Percentiles rank a stretch among this genome's conserved stretches.
phyloP scores from a whole-genome alignment of 2,329 filamentous ascomycete species.

The Leptographium lundbergii region DNA sequence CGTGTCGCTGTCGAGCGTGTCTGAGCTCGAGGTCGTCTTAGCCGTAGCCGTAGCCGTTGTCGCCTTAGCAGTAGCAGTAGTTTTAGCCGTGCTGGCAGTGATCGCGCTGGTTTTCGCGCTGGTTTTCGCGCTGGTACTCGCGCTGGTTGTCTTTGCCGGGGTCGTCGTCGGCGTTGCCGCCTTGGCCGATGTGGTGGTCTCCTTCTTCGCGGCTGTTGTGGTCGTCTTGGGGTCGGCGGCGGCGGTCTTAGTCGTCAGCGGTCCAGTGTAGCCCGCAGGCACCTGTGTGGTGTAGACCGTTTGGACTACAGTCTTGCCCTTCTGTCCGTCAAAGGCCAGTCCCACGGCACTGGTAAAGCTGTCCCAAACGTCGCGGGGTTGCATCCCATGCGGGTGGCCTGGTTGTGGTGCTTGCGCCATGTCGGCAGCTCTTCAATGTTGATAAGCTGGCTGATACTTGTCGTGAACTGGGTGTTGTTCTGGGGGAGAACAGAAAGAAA shows the following conservation, averaged over 20 bases:
- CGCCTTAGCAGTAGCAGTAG: background rate
- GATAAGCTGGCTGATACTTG: background rate
- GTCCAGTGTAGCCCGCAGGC: constrained; percentile 2
- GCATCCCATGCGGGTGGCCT: background rate
- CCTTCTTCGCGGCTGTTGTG: background rate
- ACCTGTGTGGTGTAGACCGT: constrained; percentile 2
- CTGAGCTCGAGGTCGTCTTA: background rate
- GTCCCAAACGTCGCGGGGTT: constrained; percentile 7
- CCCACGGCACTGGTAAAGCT: constrained; percentile 10
- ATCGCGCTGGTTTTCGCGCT: background rate
- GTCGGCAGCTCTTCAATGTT: background rate
- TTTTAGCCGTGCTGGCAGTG: background rate
- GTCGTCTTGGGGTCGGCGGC: background rate
- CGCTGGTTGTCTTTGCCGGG: background rate
- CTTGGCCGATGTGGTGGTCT: background rate
- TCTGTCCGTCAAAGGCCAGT: constrained; percentile 5
- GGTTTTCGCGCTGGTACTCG: no score
- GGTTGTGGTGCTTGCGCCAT: constrained; percentile 7
- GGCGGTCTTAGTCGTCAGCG: constrained; percentile 1
- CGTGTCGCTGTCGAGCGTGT: background rate
- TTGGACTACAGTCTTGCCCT: background rate
- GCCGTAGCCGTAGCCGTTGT: background rate
- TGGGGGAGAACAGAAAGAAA: background rate
- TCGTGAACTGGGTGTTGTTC: background rate
- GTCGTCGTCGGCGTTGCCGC: background rate